Conservation (phyloP, 257 asterid species). For the Thymus mandschuricus region DNA sequence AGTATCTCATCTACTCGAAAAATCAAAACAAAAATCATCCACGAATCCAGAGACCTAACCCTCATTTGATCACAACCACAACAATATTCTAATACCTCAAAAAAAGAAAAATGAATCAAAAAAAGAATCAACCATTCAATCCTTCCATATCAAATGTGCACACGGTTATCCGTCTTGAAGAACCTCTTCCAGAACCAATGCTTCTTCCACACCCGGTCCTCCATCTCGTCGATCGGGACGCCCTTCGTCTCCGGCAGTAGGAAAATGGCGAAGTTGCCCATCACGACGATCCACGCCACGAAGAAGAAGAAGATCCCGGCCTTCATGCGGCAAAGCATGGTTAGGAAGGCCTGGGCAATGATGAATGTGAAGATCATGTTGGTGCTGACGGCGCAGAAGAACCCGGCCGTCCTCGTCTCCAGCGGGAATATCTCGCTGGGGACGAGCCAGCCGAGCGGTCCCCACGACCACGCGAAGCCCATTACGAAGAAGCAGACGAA, state of each 20-base stretch:
- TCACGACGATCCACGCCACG: conserved; percentile 40
- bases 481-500: conserved; percentile 43
- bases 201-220: conserved; percentile 47
- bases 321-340: conserved; percentile 54
- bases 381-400: conserved; percentile 47
- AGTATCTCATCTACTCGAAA: no score
- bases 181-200: conserved; percentile 50
- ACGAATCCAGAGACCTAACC: no score
- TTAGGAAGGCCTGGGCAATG: conserved; percentile 59
- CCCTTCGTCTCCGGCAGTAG: conserved; percentile 62
- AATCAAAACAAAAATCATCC: no score
- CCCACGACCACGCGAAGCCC: conserved; percentile 68
- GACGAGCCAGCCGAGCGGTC: conserved; percentile 63
- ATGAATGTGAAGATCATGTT: conserved; percentile 58
- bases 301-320: conserved; percentile 55
- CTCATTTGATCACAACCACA: no score
- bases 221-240: conserved; percentile 57
- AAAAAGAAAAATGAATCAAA: no score
- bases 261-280: conserved; percentile 40
- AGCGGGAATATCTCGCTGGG: conserved; percentile 60
- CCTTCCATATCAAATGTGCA: no score
- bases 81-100: no score
- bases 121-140: no score
- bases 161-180: not conserved
- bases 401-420: conserved; percentile 51